Base-by-base conservation (phyloP, 768 basidiomycete species). In the Phylloporus sp. region DNA sequence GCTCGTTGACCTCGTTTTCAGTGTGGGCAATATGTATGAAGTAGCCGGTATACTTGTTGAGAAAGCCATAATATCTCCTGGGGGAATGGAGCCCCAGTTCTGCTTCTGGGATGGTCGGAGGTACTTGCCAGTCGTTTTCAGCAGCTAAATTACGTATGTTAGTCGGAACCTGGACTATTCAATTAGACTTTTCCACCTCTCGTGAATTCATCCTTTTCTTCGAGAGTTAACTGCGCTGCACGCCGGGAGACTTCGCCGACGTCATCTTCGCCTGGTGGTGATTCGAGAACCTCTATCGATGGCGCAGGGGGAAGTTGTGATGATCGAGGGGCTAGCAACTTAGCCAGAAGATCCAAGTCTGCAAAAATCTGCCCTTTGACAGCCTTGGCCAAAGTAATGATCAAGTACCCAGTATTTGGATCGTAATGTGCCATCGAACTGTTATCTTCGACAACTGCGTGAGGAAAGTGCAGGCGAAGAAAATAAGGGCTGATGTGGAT, bases 401-500 rank as follows among this genome's bases (percentile, higher is more conserved):
- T 84, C 55, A 93, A 71, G 60, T 82, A 79, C n/a, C 88, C 90
- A n/a, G 81, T 74, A 29, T 76, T 72, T 23, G 88, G 80, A 62
- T 93, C 84, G 58, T 91, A 93, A 55, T 71, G 61, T 3, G 88
- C 90, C 22, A 78, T 77, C 15, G 86, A 82, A 21, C 67, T 64
- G 24, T 78, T 75, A 47, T 90, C 87, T 46, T 86, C 78, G 32
- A 84, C 54, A 21, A 85, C 61, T 1, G 77, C 63, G 55, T 85
- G 76, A 23, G 84, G 72, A 62, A 93, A 90, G 57, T 82, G 80
- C 51, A 93, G 73, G 2, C 88, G 82, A 43, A 92, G 73, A 57
- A 86, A 92, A 61, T 91, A 93, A 2, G 90, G 90, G 48, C 86
- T 87, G 62, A 90, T 77, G 57, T 91, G 81, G 32, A 90, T 68